Base-by-base conservation (phyloP, 2,329 filamentous ascomycete genomes). In the Phaeosphaeria sp. region DNA sequence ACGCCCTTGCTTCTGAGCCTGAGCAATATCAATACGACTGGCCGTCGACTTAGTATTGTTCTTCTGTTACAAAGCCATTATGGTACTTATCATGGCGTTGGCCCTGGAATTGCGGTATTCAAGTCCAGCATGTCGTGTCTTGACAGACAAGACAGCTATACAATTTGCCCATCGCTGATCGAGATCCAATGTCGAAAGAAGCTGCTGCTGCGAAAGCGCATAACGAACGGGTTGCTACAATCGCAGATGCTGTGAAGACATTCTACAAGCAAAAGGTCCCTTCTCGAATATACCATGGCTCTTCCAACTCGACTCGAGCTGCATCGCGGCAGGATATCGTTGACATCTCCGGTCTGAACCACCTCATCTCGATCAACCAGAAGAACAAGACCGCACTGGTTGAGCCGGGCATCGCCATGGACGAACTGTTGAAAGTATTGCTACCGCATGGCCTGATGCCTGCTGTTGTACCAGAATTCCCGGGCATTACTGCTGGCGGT, bases 331-430 rank as follows among this genome's bases (percentile, higher is more conserved):
- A 52, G 25, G 23, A 50, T 65, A 25, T 62, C 30, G 54, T 83
- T 33, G 79, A 83, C 60, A 82, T 78, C 17, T 79, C 74, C 59
- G 63, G 63, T 2, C 73, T 83, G n/a, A 76, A 75, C 17, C 65
- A 80, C 56, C 74, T 84, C 7, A 59, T 83, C 10, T 56, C 68
- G 7, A 72, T 83, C 33, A 77, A 82, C 62, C 60, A 54, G 2
- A 61, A 72, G 13, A 74, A 61, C 13, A 77, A 75, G 48, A 81
- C 76, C 25, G 79, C 77, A 47, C 64, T 85, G 0, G 86, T 88
- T 1, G 87, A 90, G 66, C 86, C 87, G 0, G 89, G 89, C 58
- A 87, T 89, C 1, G 79, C 85, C 0, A 89, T 90, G 86, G 86
- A 88, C 54, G 73, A 77, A 0, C 77, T 90, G 0, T 81, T 89